Base-by-base conservation (phyloP, 768 basidiomycete genomes). In the Peribolospora baueri region DNA sequence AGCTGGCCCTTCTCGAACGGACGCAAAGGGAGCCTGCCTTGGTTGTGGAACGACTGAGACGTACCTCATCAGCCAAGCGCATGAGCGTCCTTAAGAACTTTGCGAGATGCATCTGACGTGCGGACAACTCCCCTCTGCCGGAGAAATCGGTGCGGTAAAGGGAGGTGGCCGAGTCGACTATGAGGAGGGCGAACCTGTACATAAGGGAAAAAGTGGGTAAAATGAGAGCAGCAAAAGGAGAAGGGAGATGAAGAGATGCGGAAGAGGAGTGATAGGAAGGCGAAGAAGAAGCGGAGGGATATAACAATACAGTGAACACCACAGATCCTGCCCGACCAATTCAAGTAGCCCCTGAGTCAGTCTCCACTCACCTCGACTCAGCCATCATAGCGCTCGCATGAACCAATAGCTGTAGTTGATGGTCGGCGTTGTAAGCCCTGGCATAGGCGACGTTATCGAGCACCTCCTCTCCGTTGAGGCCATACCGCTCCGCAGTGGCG, bases 401-500 rank as follows among this genome's bases (percentile, higher is more conserved):
- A 0, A 86, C 80, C 57, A 98, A 71, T 54, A 98, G 73, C 53
- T 83, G 76, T 54, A 84, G 77, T 65, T 98, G 93, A 69, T 97
- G 93, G 65, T 97, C 93, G 45, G 90, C 91, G 63, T 98, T 98
- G 68, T 95, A 97, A 61, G 93, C 93, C 61, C 93, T 74, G 2
- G 93, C 93, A 70, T 97, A 97, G 37, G 93, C 93, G 42, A 98
- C 83, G 62, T 98, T 98, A 67, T 98, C 93, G 59, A 97, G 71
- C 0, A 97, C 93, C 67, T 95, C 91, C 67, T 98, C 91, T 50
- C 88, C 90, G 60, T 86, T 91, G 61, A 98, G 72, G n/a, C 93
- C 93, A 65, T 81, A 90, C 52, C 93, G 74, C 69, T 93, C 90
- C 3, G 93, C 91, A 8, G 90, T 85, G 0, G 91, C 87, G 43